Percentiles rank a stretch among this genome's conserved stretches.
phyloP scores from a whole-genome alignment of 805 yeast genomes.

The Candida hungchunana region DNA sequence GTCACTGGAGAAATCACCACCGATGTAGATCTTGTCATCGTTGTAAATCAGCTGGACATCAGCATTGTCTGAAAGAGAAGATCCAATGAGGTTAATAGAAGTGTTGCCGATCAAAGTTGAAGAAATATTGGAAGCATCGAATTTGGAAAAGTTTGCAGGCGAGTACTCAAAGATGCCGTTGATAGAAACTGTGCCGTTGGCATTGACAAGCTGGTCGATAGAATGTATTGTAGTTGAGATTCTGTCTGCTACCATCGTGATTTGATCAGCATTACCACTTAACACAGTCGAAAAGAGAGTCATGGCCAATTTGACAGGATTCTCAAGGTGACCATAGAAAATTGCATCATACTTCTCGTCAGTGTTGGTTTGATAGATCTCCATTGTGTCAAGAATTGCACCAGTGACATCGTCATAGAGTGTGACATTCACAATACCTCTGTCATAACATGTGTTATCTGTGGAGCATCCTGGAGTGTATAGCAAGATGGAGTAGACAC shows the following conservation, averaged over 20 bases:
- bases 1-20: constrained; percentile 43
- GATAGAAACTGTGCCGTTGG: constrained; percentile 39
- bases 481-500: constrained; percentile 66
- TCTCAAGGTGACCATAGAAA: constrained; percentile 62
- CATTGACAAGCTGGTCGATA: constrained; percentile 35
- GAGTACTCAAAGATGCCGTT: constrained; percentile 86
- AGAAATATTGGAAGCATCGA: constrained; percentile 26
- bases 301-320: constrained; percentile 43
- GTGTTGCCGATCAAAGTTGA: constrained; percentile 42
- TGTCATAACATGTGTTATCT: constrained; percentile 60
- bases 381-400: constrained; percentile 35
- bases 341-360: constrained; percentile 76
- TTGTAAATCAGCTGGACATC: constrained; percentile 32
- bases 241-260: constrained; percentile 70
- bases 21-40: constrained; percentile 37
- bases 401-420: constrained; percentile 41
- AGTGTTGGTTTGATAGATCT: constrained; percentile 76
- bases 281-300: constrained; percentile 31
- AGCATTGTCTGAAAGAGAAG: constrained; percentile 35
- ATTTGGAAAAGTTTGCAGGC: constrained; percentile 53
- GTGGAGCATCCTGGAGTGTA: constrained; percentile 83
- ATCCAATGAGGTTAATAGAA: constrained; percentile 32
- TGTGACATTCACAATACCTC: constrained; percentile 80
- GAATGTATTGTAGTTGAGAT: constrained; percentile 46
- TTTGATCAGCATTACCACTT: constrained; percentile 19